Evolutionary conservation across 352 stramenopile species (phyloP), one percentile per base, ranked within the genome.

Genomic region (Albugo candida): DNA sequence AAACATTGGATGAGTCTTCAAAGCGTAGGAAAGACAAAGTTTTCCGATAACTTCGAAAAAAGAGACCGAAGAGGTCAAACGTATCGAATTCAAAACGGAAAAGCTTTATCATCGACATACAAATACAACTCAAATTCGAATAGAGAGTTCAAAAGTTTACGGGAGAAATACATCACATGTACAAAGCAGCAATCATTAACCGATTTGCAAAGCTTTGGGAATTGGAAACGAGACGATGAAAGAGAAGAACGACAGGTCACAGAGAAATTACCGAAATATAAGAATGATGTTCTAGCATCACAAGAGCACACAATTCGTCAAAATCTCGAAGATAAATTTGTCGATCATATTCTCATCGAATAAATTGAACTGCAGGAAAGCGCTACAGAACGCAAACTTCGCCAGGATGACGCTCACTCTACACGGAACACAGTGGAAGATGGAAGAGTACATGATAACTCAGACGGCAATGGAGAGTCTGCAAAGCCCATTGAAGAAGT

Each of bases 71-170:
- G 69, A 83, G 18, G 53, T 92, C 8, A 60, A 79, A 40, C 58
- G 65, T 20, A 36, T 87, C n/a, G 75, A 92, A 44, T 73, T 64
- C 35, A 73, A 87, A 41, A 72, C 72, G 0, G 62, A 82, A 13
- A 65, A 80, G 40, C 68, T 71, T 58, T 0, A 68, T 91, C 13
- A 44, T 48, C 8, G 56, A 65, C 2, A 73, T 91, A 36, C 58
- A 77, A 48, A 69, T 75, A 27, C 63, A 83, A 16, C 55, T 58
- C 13, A 60, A 81, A 41, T 65, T 80, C 42, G 74, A 82, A 52
- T 66, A 86, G 46, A 57, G 73, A 13, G 50, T 91, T 2, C 65
- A 74, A 40, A 57, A 61, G 34, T 59, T 99, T 91, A 44, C 70
- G 74, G 2, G 58, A 61, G 12, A 72, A 91, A 38, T 91, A 85